Percentiles rank a stretch among this genome's conserved stretches.
Evolutionary conservation across 768 basidiomycete genomes (phyloP).

Genomic region (Leccinum variicolor): DNA sequence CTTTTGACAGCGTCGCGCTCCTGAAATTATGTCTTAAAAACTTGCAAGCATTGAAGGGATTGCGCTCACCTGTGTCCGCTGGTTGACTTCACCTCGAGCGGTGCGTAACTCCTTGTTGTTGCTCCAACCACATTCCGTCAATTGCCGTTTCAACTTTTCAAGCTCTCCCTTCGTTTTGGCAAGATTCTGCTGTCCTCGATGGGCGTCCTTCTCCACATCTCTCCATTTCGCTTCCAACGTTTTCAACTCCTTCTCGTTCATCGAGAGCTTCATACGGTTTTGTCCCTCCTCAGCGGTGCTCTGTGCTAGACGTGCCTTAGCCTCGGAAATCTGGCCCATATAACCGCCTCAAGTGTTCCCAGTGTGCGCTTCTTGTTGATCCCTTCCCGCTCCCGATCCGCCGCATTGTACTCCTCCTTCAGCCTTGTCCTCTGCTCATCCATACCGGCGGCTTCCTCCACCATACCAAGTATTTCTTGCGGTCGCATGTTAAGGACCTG

Average conservation of each 20-base stretch:
- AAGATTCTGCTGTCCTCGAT: conserved; percentile 69
- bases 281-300: conserved; percentile 85
- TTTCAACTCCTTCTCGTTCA: conserved; percentile 77
- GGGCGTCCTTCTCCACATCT: conserved; percentile 79
- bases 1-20: conserved; percentile 66
- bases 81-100: conserved; percentile 52
- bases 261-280: conserved; percentile 65
- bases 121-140: conserved; percentile 71
- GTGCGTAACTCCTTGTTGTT: conserved; percentile 58
- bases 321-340: conserved; percentile 92
- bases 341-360: conserved; percentile 85
- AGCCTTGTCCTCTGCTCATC: conserved; percentile 50
- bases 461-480: conserved; percentile 96
- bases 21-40: conserved; percentile 38
- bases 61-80: conserved; percentile 57
- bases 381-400: conserved; percentile 62
- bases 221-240: conserved; percentile 77
- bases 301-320: conserved; percentile 70
- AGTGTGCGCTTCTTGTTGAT: conserved; percentile 65
- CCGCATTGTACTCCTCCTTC: conserved; percentile 51
- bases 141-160: conserved; percentile 47
- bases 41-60: neutral
- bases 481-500: conserved; percentile 95
- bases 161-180: conserved; percentile 56
- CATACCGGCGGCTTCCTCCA: conserved; percentile 92